Evolutionary conservation across 306 rosid species (phyloP).

Genomic region (Corylus heterophylla): DNA sequence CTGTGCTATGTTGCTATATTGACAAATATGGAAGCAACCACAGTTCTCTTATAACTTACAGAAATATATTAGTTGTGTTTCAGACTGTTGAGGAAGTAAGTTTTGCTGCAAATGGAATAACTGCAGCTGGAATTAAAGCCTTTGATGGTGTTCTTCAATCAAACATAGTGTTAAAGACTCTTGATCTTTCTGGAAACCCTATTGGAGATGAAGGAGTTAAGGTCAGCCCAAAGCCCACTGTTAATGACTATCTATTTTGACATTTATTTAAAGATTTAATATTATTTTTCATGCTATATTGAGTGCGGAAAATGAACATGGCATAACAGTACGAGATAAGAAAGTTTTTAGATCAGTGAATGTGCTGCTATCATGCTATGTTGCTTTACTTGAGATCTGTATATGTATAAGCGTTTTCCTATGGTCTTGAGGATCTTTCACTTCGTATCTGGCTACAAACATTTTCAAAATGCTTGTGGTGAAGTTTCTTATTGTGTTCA

Average conservation of each 20-base stretch:
- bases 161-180: constrained; percentile 74
- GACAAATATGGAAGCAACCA: constrained; percentile 4
- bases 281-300: constrained; percentile 5
- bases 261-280: neutral
- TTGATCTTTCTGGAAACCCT: constrained; percentile 94
- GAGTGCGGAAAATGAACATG: neutral
- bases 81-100: constrained; percentile 91
- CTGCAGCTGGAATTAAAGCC: constrained; percentile 85
- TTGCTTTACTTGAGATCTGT: neutral
- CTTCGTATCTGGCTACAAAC: neutral
- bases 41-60: constrained; percentile 12
- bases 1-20: neutral
- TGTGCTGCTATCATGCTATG: neutral
- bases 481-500: neutral
- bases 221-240: constrained; percentile 45
- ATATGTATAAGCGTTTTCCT: neutral
- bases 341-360: neutral
- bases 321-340: neutral
- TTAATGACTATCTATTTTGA: constrained; percentile 1
- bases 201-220: constrained; percentile 94
- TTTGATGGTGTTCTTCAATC: constrained; percentile 97
- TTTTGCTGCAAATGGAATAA: constrained; percentile 97
- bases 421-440: constrained; percentile 19
- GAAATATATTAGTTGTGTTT: constrained; percentile 24
- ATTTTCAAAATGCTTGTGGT: neutral